These are phyloP conservation scores for Silene uniflora DNA, from an alignment of 148 eudicot species.

Conservation along the genomic window DNA sequence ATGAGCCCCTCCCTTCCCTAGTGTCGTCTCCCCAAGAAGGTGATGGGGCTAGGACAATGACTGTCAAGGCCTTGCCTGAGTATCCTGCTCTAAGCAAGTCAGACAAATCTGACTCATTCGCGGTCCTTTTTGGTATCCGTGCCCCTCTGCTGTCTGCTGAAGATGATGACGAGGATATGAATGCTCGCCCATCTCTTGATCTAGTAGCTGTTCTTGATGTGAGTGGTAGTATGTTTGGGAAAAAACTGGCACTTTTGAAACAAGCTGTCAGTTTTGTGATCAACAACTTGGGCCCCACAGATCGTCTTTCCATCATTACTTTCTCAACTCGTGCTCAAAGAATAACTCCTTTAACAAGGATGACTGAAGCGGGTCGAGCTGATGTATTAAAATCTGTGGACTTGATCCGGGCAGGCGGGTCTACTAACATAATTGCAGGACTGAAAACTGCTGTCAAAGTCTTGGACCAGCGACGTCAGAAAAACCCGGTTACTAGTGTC, in stretches of 20 bases:
- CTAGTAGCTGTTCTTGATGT: constrained; percentile 45
- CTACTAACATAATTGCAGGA: constrained; percentile 41
- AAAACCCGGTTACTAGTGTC: constrained; percentile 31
- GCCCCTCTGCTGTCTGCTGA: constrained; percentile 24
- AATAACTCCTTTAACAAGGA: constrained; percentile 27
- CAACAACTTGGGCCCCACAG: constrained; percentile 35
- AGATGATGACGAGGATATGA: constrained; percentile 4
- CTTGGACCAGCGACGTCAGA: too few relatives aligned
- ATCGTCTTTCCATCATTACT: constrained; percentile 30
- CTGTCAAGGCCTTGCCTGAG: constrained; percentile 17
- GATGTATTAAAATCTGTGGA: constrained; percentile 23
- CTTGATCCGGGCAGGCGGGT: constrained; percentile 16
- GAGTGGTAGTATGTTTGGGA: constrained; percentile 40
- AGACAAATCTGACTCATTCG: constrained; percentile 16
- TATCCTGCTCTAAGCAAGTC: constrained; percentile 21
- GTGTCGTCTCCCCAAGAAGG: background rate
- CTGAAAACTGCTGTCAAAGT: constrained; percentile 26
- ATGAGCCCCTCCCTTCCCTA: background rate
- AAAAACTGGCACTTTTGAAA: constrained; percentile 31
- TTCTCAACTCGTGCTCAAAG: constrained; percentile 27
- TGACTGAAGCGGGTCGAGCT: constrained; percentile 31
- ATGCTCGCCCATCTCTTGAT: constrained; percentile 34
- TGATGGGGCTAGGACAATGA: background rate
- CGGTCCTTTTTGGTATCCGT: constrained; percentile 23
- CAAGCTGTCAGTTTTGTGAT: constrained; percentile 34